Evolutionary conservation across 129 eudicot genomes (phyloP).

Genomic region (Ambrosia artemisiifolia): DNA sequence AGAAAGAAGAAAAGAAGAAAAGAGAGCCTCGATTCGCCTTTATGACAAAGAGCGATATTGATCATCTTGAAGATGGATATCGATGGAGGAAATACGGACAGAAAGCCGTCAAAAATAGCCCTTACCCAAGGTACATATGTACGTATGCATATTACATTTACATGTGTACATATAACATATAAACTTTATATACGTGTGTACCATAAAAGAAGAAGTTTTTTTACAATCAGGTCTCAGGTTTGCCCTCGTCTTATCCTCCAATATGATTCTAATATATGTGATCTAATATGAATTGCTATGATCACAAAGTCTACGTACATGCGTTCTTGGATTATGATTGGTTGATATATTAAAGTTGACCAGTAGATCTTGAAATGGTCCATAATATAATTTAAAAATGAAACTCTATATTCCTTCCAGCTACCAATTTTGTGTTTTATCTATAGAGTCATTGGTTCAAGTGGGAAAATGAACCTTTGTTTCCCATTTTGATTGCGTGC

Average conservation of each 20-base stretch:
- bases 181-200: not conserved
- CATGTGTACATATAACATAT: not conserved
- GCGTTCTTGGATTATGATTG: not conserved
- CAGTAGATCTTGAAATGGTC: conserved; percentile 19
- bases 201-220: no score
- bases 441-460: conserved; percentile 20
- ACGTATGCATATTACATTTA: not conserved
- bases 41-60: conserved; percentile 97
- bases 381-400: conserved; percentile 19
- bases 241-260: no score
- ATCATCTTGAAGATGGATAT: conserved; percentile 96
- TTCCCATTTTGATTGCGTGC: conserved; percentile 6
- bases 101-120: conserved; percentile 87
- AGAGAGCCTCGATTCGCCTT: conserved; percentile 73
- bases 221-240: no score
- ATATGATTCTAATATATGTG: not conserved
- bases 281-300: not conserved
- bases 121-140: conserved; percentile 66
- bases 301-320: not conserved
- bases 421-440: conserved; percentile 22
- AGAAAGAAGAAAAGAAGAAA: conserved; percentile 69
- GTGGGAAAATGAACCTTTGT: conserved; percentile 14
- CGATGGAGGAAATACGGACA: conserved; percentile 98
- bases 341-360: not conserved
- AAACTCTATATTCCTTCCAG: conserved; percentile 15